Conservation (phyloP, 768 basidiomycete genomes). For the Tylopilus intermedius region DNA sequence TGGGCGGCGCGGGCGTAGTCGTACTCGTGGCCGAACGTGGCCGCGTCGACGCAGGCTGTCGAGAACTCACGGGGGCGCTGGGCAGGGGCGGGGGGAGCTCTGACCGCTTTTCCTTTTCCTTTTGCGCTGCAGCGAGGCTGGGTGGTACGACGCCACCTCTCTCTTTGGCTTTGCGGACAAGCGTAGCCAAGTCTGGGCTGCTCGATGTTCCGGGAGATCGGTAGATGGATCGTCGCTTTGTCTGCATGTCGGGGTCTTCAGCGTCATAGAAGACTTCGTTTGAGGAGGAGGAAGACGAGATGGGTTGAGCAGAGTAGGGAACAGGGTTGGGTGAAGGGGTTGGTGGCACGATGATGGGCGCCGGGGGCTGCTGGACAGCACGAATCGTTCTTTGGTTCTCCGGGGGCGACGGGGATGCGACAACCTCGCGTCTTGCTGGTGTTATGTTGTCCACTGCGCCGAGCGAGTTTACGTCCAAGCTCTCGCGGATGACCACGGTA, state of each 20-base stretch:
- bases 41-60: constrained; percentile 30
- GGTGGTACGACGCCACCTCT: constrained; percentile 42
- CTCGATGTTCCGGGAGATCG: constrained; percentile 85
- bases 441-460: constrained; percentile 45
- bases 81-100: constrained; percentile 47
- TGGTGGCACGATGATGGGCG: constrained; percentile 61
- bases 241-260: constrained; percentile 63
- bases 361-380: constrained; percentile 29
- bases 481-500: constrained; percentile 67
- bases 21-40: constrained; percentile 42
- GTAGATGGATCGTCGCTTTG: constrained; percentile 80
- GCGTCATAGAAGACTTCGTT: constrained; percentile 60
- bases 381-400: constrained; percentile 35
- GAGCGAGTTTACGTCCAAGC: constrained; percentile 62
- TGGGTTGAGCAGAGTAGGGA: constrained; percentile 30
- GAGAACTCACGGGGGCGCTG: constrained; percentile 16
- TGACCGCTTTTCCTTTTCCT: constrained; percentile 32
- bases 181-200: constrained; percentile 86
- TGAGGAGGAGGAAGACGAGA: constrained; percentile 47
- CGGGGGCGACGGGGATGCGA: constrained; percentile 37
- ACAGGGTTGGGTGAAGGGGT: constrained; percentile 51
- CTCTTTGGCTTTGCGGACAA: constrained; percentile 80
- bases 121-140: constrained; percentile 26
- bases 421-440: constrained; percentile 34
- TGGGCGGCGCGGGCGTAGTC: constrained; percentile 27